Percentiles rank a stretch among this genome's conserved stretches.
Conservation (phyloP, 1,284 basidiomycete genomes). For the Leccinum cinnamomeum region DNA sequence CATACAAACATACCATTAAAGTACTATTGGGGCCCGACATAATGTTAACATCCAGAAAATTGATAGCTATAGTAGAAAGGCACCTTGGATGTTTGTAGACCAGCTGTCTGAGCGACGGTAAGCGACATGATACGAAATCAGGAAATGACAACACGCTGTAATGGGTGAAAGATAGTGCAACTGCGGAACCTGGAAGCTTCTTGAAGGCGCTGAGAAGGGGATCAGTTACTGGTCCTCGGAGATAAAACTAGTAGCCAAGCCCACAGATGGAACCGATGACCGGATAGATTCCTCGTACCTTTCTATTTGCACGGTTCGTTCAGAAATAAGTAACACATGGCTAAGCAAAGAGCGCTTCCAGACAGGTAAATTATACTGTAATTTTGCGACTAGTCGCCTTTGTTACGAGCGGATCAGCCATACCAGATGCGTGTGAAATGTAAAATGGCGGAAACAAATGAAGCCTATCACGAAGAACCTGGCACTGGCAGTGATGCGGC, state of each 20-base stretch:
- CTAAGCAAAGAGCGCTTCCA: too few relatives aligned
- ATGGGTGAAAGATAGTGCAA: neutral
- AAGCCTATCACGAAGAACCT: neutral
- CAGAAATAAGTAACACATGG: too few relatives aligned
- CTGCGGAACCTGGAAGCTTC: neutral
- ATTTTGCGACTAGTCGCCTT: too few relatives aligned
- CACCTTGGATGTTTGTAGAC: constrained; percentile 1
- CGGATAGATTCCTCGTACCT: neutral
- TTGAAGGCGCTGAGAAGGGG: neutral
- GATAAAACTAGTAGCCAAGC: neutral
- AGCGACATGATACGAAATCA: neutral
- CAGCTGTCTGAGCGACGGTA: neutral
- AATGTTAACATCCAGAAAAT: neutral
- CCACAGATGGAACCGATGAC: neutral
- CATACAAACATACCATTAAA: neutral
- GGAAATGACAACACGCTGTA: neutral
- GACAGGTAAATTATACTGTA: too few relatives aligned
- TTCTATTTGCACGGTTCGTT: too few relatives aligned
- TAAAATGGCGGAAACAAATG: neutral
- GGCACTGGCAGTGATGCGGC: neutral
- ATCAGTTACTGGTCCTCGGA: neutral
- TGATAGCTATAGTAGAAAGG: neutral
- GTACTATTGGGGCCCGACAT: neutral
- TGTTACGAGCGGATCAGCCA: too few relatives aligned
- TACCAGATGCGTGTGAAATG: too few relatives aligned